A percentile compares a stretch with the other conserved stretches of the same genome.
phyloP scores from a whole-genome alignment of 768 basidiomycete genomes.

The Rubroboletus pulcherrimus region DNA sequence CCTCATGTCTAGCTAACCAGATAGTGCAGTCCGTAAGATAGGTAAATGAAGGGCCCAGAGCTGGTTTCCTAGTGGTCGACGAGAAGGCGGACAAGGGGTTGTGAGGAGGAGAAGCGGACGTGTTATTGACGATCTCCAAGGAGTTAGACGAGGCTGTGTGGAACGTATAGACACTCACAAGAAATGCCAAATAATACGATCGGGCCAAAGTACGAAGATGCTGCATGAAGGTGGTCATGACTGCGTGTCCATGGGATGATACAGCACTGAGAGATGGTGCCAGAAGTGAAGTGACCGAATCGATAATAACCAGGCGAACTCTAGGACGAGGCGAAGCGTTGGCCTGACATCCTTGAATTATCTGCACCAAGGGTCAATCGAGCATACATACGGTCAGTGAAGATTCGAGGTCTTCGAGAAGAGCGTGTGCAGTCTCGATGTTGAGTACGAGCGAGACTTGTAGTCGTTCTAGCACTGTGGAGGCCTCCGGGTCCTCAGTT shows the following conservation, averaged over 20 bases:
- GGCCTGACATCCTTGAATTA: conserved; percentile 9
- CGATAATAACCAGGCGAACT: conserved; percentile 56
- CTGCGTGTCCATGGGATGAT: conserved; percentile 72
- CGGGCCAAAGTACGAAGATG: conserved; percentile 52
- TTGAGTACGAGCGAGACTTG: conserved; percentile 58
- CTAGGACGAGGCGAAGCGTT: conserved; percentile 7
- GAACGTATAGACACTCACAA: conserved; percentile 42
- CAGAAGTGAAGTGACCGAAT: conserved; percentile 61
- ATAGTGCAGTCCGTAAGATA: conserved; percentile 69
- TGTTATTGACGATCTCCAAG: conserved; percentile 58
- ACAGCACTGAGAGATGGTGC: conserved; percentile 59
- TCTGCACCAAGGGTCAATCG: background rate
- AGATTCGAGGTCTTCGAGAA: conserved; percentile 43
- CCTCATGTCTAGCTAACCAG: conserved; percentile 50
- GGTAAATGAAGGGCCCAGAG: conserved; percentile 71
- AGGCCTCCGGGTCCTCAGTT: conserved; percentile 23
- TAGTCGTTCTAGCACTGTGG: conserved; percentile 49
- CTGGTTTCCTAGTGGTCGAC: conserved; percentile 53
- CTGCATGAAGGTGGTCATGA: conserved; percentile 70
- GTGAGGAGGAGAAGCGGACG: conserved; percentile 34
- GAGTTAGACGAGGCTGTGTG: background rate
- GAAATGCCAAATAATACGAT: conserved; percentile 40
- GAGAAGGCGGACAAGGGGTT: conserved; percentile 35
- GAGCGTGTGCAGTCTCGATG: conserved; percentile 47
- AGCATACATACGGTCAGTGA: conserved; percentile 26